These are phyloP conservation scores for Cinchona pubescens DNA, from an alignment of 257 asterid genomes.

Conservation along the genomic window DNA sequence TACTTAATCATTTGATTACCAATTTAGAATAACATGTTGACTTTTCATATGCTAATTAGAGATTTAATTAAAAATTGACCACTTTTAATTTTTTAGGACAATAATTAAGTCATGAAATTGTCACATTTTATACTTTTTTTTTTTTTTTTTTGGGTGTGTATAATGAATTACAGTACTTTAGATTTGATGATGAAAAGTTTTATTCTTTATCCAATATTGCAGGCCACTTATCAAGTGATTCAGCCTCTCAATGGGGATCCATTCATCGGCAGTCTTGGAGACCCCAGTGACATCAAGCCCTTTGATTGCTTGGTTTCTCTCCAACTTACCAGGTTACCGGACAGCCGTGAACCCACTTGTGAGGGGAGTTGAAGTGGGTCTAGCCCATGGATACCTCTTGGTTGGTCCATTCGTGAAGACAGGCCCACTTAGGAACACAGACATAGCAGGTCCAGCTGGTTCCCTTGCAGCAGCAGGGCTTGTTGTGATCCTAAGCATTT, in stretches of 20 bases:
- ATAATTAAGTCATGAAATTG: too few relatives aligned
- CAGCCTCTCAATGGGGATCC: conserved; percentile 97
- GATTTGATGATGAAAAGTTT: neutral
- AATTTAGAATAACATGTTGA: too few relatives aligned
- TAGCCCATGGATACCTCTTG: conserved; percentile 83
- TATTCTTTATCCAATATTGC: conserved; percentile 19
- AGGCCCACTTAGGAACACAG: conserved; percentile 78
- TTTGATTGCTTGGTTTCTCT: conserved; percentile 86
- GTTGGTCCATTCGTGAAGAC: conserved; percentile 83
- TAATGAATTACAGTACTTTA: neutral
- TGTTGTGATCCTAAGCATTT: conserved; percentile 66
- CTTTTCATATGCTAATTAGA: too few relatives aligned
- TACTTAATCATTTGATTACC: too few relatives aligned
- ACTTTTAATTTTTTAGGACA: too few relatives aligned
- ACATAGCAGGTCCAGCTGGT: conserved; percentile 59
- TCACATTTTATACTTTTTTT: too few relatives aligned
- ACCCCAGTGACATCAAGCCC: conserved; percentile 98
- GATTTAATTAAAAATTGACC: too few relatives aligned
- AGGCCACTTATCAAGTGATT: conserved; percentile 94
- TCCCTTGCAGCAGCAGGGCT: conserved; percentile 84
- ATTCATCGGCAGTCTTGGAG: conserved; percentile 93
- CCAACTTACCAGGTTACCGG: conserved; percentile 84
- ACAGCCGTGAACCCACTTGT: conserved; percentile 80
- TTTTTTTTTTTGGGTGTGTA: too few relatives aligned
- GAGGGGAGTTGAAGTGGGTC: conserved; percentile 72